Base-by-base conservation (phyloP, 2,329 filamentous ascomycete genomes). In the Dactylellina parvicollis region DNA sequence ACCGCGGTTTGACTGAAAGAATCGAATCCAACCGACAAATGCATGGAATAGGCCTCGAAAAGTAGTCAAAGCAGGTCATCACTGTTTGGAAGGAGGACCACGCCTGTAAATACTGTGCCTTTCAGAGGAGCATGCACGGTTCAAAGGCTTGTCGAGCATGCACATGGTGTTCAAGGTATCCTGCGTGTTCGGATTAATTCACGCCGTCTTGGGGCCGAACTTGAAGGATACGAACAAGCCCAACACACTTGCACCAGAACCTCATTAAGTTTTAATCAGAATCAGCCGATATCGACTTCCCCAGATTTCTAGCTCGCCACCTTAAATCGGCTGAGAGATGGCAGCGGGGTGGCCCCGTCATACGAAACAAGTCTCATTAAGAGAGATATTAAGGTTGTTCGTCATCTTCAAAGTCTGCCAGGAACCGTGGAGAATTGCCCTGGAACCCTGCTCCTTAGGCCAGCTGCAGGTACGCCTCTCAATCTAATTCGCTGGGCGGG, bases 131-230 rank as follows among this genome's bases (percentile, higher is more conserved):
- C 20, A 57, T 46, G 59, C 59, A 54, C 46, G 46, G 47, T 44
- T 42, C 44, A 52, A 52, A 44, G 44, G 20, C 49, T 40, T 49
- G 61, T 70, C 28, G 24, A 55, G 49, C 28, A 32, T 26, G 38
- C 26, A 59, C 60, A 55, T 22, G 60, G 57, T 40, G 10, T 28
- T 47, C 46, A 24, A 34, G 24, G n/a, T 20, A 28, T 54, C 36
- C 20, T 36, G 44, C 22, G 40, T 55, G 46, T 32, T 61, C 65
- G 65, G 65, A 70, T 70, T 62, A 70, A 70, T 62, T 38, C 65
- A 62, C 30, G 28, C 65, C 65, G 56, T 49, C 34, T 49, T 57
- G 50, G 44, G 20, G 44, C 20, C 22, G 22, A 28, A 47, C 16
- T 55, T 55, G 10, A 12, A 36, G n/a, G n/a, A 22, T 12, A 4